phyloP scores from a whole-genome alignment of 2,329 filamentous ascomycete species.

The Bretziella fagacearum region DNA sequence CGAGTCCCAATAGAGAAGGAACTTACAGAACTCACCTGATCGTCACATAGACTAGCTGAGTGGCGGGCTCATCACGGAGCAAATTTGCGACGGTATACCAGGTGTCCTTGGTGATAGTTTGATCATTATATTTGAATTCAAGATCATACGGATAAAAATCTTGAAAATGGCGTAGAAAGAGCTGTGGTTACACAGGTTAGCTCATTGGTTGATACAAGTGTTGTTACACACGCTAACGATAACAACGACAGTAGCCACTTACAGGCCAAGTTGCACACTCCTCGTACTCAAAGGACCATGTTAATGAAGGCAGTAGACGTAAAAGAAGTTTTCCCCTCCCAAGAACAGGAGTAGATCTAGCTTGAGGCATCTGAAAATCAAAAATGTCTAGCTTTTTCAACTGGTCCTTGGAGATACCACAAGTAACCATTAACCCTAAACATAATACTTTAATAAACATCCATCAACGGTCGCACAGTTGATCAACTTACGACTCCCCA shows the following conservation, averaged over 20 bases:
- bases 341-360: neutral
- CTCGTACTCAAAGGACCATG: neutral
- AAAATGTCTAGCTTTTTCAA: neutral
- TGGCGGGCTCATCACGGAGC: neutral
- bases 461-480: conserved; percentile 6
- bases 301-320: neutral
- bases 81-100: neutral
- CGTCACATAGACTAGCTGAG: neutral
- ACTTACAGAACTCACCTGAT: neutral
- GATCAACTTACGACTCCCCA: conserved; percentile 26
- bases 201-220: neutral
- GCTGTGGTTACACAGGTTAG: conserved; percentile 4
- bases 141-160: neutral
- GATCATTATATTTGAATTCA: neutral
- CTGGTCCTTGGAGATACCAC: neutral
- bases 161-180: conserved; percentile 1
- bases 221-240: neutral
- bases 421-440: conserved; percentile 1
- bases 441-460: neutral
- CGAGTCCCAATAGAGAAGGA: neutral
- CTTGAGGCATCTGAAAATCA: neutral
- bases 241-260: neutral
- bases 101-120: neutral
- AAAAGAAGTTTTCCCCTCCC: neutral
- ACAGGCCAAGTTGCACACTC: neutral